Conservation (phyloP, 306 rosid genomes). For the Sechiopsis laciniata region DNA sequence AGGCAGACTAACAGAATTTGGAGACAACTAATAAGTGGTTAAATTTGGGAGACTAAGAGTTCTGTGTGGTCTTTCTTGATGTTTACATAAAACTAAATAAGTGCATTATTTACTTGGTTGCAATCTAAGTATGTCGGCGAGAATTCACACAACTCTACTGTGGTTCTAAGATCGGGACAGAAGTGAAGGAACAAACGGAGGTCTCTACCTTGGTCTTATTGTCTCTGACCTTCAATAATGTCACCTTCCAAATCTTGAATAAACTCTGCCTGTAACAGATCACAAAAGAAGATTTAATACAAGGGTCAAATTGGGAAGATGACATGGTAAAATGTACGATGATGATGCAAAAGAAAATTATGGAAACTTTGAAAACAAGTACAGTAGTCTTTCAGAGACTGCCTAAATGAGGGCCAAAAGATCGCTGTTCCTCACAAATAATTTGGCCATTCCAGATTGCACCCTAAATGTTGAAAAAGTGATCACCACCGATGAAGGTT, state of each 20-base stretch:
- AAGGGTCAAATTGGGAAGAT: conserved; percentile 8
- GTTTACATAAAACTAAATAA: conserved; percentile 1
- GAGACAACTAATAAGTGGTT: neutral
- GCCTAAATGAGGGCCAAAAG: neutral
- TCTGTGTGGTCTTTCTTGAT: conserved; percentile 5
- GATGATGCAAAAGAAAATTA: neutral
- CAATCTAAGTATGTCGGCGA: neutral
- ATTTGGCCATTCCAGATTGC: neutral
- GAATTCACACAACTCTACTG: conserved; percentile 24
- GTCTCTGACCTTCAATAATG: conserved; percentile 45
- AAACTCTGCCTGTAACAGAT: conserved; percentile 55
- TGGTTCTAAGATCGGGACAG: conserved; percentile 41
- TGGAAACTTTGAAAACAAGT: too few species aligned
- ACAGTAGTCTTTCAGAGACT: neutral
- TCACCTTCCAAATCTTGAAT: conserved; percentile 48
- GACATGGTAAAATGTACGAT: neutral
- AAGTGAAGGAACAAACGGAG: conserved; percentile 32
- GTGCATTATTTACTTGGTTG: neutral
- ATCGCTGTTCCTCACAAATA: neutral
- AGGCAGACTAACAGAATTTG: neutral
- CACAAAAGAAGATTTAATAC: neutral
- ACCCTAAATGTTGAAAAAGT: neutral
- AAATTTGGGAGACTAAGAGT: neutral
- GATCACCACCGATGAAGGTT: too few species aligned
- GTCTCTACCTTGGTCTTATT: conserved; percentile 36